phyloP scores from a whole-genome alignment of 495 filamentous ascomycete species.

The Tuber calosporum region DNA sequence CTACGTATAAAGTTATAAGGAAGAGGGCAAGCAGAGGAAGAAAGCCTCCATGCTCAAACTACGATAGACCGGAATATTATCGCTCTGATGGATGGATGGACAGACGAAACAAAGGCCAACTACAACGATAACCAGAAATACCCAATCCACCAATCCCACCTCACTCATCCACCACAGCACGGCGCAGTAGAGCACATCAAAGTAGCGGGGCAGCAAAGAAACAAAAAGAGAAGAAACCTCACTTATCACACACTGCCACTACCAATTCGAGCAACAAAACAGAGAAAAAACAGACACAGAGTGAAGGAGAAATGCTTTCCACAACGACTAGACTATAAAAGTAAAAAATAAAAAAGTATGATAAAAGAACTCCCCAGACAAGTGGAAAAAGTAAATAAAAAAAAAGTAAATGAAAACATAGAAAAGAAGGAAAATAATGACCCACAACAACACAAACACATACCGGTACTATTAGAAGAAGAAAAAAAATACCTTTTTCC shows the following conservation, averaged over 20 bases:
- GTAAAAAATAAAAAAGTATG: constrained; percentile 11
- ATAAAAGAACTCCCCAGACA: constrained; percentile 2
- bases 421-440: not conserved
- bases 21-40: not conserved
- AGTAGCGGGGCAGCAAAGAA: not conserved
- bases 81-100: not conserved
- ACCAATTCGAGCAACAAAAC: not conserved
- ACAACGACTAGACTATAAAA: not conserved
- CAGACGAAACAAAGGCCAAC: not conserved
- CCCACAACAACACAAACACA: constrained; percentile 6
- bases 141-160: not conserved
- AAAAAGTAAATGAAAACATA: not conserved
- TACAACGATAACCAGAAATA: not conserved
- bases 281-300: not conserved
- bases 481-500: too few relatives aligned
- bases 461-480: not conserved
- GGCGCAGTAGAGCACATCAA: not conserved
- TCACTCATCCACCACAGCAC: not conserved
- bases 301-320: not conserved
- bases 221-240: not conserved
- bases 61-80: not conserved
- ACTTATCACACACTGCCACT: not conserved
- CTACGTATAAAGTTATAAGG: not conserved
- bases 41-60: not conserved
- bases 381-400: constrained; percentile 19